Percentiles rank a stretch among this genome's conserved stretches.
phyloP scores from a whole-genome alignment of 2,329 filamentous ascomycete species.

The Neofusicoccum ribis region DNA sequence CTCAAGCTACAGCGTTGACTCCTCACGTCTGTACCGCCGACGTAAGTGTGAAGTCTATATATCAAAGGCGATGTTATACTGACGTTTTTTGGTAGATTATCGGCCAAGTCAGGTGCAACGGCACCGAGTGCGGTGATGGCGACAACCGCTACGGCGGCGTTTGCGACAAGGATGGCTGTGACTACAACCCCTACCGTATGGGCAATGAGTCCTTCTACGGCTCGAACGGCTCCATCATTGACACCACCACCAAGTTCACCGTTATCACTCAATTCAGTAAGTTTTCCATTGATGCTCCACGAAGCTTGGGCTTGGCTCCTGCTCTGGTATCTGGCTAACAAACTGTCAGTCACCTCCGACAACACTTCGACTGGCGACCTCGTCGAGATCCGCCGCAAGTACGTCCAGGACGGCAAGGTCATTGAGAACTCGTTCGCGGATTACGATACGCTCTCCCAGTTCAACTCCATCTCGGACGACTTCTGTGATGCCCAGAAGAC shows the following conservation, averaged over 20 bases:
- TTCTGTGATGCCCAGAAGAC: conserved; percentile 61
- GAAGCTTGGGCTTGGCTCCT: too few relatives aligned
- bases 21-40: conserved; percentile 60
- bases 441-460: conserved; percentile 46
- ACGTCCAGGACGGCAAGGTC: conserved; percentile 52
- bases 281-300: neutral
- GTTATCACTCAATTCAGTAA: conserved; percentile 54
- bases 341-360: neutral
- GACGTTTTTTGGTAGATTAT: conserved; percentile 27
- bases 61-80: neutral
- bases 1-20: conserved; percentile 63
- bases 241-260: conserved; percentile 46
- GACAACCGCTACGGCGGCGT: conserved; percentile 59
- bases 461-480: conserved; percentile 56
- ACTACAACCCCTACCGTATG: conserved; percentile 62
- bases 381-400: conserved; percentile 50
- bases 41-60: neutral
- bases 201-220: conserved; percentile 66
- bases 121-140: conserved; percentile 44
- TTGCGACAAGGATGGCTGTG: conserved; percentile 70
- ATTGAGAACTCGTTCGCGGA: conserved; percentile 47
- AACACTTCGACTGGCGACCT: conserved; percentile 35
- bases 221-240: conserved; percentile 46
- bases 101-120: conserved; percentile 55
- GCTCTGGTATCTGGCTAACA: neutral